phyloP scores from a whole-genome alignment of 768 basidiomycete genomes.

The Serendipita sp. region DNA sequence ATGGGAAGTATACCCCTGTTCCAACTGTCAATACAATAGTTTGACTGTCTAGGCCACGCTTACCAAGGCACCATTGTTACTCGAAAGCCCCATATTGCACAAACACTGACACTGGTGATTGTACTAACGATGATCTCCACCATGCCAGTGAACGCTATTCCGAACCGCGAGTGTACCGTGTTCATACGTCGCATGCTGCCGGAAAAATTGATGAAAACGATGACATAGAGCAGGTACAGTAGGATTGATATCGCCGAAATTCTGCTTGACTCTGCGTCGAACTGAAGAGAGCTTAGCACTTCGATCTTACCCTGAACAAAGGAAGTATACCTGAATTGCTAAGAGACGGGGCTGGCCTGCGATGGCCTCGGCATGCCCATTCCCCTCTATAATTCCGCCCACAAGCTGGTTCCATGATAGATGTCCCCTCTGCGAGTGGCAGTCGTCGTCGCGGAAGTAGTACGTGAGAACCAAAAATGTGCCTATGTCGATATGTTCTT shows the following conservation, averaged over 20 bases:
- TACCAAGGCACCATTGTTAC: slow-evolving; percentile 84
- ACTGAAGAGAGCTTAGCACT: slow-evolving; percentile 18
- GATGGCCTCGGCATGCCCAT: slow-evolving; percentile 23
- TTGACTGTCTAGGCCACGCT: slow-evolving; percentile 12
- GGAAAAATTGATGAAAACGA: slow-evolving; percentile 59
- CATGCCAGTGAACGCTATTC: slow-evolving; percentile 82
- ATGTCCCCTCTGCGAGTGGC: slow-evolving; percentile 46
- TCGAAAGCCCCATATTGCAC: slow-evolving; percentile 75
- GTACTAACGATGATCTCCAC: slow-evolving; percentile 87
- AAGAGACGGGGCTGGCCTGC: slow-evolving; percentile 29
- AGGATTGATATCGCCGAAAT: slow-evolving; percentile 51
- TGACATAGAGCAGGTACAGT: slow-evolving; percentile 58
- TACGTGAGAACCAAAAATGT: slow-evolving; percentile 65
- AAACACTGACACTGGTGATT: slow-evolving; percentile 83
- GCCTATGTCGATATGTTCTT: slow-evolving; percentile 36
- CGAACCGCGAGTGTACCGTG: slow-evolving; percentile 77
- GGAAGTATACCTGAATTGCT: slow-evolving; percentile 25
- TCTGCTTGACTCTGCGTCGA: slow-evolving; percentile 8
- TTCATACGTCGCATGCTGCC: slow-evolving; percentile 63
- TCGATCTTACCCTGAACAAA: neutral
- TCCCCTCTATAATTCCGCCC: slow-evolving; percentile 23
- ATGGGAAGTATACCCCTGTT: slow-evolving; percentile 76
- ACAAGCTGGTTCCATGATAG: slow-evolving; percentile 46
- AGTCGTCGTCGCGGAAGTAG: slow-evolving; percentile 63
- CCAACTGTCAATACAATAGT: neutral